These are phyloP conservation scores for Potentilla sterilis DNA, from an alignment of 306 rosid species.

Conservation along the genomic window DNA sequence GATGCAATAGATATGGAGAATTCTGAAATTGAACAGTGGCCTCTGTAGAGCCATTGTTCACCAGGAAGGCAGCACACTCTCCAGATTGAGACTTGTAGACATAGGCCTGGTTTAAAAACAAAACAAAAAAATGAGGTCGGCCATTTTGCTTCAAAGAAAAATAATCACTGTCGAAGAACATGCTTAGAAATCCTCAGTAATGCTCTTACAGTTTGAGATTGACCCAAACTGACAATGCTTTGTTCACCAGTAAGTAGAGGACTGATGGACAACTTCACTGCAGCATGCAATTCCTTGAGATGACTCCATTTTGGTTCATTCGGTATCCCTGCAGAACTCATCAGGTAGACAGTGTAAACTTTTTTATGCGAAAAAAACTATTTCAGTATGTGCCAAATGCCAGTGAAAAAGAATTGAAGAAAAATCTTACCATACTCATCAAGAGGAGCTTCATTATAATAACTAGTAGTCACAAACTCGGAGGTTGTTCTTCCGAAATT, in stretches of 20 bases:
- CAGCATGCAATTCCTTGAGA: constrained; percentile 69
- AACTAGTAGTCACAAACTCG: constrained; percentile 29
- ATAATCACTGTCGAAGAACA: not conserved
- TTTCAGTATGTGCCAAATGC: not conserved
- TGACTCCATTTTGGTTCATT: constrained; percentile 77
- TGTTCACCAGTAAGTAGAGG: constrained; percentile 29
- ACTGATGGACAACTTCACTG: constrained; percentile 41
- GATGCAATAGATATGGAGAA: constrained; percentile 26
- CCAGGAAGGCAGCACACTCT: constrained; percentile 49
- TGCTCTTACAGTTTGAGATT: constrained; percentile 29
- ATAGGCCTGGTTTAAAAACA: constrained; percentile 26
- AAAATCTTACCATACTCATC: constrained; percentile 38
- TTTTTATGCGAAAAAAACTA: not conserved
- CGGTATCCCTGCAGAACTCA: constrained; percentile 43
- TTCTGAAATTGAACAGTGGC: constrained; percentile 26
- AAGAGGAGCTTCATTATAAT: constrained; percentile 40
- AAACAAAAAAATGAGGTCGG: not conserved
- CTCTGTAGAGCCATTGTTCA: constrained; percentile 29
- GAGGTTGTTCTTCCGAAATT: constrained; percentile 38
- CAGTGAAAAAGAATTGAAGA: not conserved
- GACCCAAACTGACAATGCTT: constrained; percentile 23
- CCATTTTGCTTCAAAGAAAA: not conserved
- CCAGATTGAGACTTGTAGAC: constrained; percentile 29
- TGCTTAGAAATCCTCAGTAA: not conserved
- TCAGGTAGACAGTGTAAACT: constrained; percentile 11